Conservation (phyloP, 139 green algal species). For the Bryopsis sp. region DNA sequence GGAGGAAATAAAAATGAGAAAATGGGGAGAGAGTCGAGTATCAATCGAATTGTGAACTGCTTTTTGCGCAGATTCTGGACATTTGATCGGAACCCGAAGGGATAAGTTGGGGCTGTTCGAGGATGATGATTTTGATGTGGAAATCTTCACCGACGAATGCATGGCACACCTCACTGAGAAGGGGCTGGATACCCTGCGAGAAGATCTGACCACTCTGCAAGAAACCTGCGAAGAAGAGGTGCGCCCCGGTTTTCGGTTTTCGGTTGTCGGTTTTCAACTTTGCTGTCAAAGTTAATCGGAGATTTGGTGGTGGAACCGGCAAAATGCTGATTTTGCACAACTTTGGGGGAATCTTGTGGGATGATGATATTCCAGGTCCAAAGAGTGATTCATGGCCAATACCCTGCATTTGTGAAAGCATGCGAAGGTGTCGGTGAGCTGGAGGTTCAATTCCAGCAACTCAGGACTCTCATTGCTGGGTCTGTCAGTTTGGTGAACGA, state of each 20-base stretch:
- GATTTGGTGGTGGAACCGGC: too few relatives aligned
- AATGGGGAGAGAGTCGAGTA: too few relatives aligned
- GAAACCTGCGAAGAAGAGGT: conserved; percentile 14
- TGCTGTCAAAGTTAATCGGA: too few relatives aligned
- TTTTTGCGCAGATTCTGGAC: conserved; percentile 15
- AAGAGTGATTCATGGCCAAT: conserved; percentile 3
- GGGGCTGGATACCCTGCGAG: not conserved
- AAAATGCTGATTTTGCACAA: too few relatives aligned
- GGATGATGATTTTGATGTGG: conserved; percentile 11
- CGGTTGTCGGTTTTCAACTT: not conserved
- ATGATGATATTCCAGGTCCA: conserved; percentile 10
- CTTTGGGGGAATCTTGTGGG: not conserved
- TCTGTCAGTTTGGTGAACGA: not conserved
- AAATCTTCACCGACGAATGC: not conserved
- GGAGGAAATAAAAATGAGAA: too few relatives aligned
- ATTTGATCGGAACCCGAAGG: not conserved
- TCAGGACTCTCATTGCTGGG: not conserved
- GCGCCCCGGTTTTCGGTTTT: not conserved
- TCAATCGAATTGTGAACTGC: too few relatives aligned
- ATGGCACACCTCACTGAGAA: conserved; percentile 15
- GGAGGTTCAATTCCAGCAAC: conserved; percentile 3
- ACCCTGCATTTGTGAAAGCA: conserved; percentile 11
- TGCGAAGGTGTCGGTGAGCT: conserved; percentile 7
- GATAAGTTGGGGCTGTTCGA: conserved; percentile 15
- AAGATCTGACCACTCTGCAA: conserved; percentile 4